A percentile compares a stretch with the other conserved stretches of the same genome.
phyloP scores from a whole-genome alignment of 2,329 filamentous ascomycete species.

The Neonectria sp. region DNA sequence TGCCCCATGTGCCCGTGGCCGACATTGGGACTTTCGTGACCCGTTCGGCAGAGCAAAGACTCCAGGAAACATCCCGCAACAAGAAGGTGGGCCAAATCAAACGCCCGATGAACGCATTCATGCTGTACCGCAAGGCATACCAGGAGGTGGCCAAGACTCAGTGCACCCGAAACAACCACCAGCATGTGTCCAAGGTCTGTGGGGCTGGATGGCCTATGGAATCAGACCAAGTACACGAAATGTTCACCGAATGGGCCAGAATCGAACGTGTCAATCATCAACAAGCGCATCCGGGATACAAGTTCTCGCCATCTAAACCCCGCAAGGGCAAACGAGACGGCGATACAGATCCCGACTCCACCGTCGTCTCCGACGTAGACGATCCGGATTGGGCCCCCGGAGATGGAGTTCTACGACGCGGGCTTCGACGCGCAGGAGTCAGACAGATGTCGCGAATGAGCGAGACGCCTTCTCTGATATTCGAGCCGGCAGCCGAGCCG shows the following conservation, averaged over 20 bases:
- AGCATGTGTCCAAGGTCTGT: conserved; percentile 90
- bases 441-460: conserved; percentile 37
- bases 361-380: conserved; percentile 35
- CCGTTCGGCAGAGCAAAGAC: conserved; percentile 76
- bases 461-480: conserved; percentile 35
- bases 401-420: conserved; percentile 17
- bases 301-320: conserved; percentile 88
- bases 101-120: conserved; percentile 97
- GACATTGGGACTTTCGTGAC: conserved; percentile 88
- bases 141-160: conserved; percentile 88
- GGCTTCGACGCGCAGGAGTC: conserved; percentile 27
- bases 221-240: conserved; percentile 77
- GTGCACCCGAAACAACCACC: conserved; percentile 91
- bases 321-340: conserved; percentile 58
- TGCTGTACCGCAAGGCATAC: conserved; percentile 95
- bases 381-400: conserved; percentile 43
- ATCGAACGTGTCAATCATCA: conserved; percentile 89
- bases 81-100: conserved; percentile 85
- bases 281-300: conserved; percentile 90
- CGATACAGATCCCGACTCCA: conserved; percentile 30
- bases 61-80: conserved; percentile 74
- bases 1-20: conserved; percentile 73
- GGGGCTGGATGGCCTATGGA: conserved; percentile 91
- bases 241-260: conserved; percentile 84
- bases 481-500: conserved; percentile 26